Evolutionary conservation across 768 basidiomycete species (phyloP).

Genomic region (Boletus barrowsii): DNA sequence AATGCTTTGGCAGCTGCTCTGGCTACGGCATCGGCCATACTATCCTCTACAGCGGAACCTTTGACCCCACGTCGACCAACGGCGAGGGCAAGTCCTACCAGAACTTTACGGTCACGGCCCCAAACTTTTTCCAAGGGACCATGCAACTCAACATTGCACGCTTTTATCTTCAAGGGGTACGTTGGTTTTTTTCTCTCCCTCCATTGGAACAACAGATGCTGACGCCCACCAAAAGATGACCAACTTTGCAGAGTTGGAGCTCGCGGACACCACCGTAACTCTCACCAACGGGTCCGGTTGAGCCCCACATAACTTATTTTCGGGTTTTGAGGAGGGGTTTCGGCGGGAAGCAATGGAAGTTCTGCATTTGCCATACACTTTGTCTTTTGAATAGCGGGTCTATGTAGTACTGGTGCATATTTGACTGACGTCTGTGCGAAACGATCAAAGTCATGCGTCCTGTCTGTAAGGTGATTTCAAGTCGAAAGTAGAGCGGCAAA

Average conservation of each 20-base stretch:
- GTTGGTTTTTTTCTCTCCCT: not conserved
- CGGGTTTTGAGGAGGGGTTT: not conserved
- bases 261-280: not conserved
- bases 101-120: conserved; percentile 1
- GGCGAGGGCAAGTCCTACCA: not conserved
- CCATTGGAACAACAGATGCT: not conserved
- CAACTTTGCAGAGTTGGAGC: not conserved
- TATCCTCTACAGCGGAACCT: conserved; percentile 2
- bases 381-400: not conserved
- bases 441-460: no score
- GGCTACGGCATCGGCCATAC: not conserved
- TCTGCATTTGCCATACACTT: not conserved
- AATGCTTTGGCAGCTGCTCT: not conserved
- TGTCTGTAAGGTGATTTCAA: no score
- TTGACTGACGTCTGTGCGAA: not conserved
- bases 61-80: not conserved
- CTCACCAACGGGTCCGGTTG: not conserved
- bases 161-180: conserved; percentile 3
- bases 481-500: no score
- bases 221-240: not conserved
- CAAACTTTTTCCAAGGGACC: not conserved
- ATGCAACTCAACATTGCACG: not conserved
- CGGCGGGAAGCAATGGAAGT: not conserved
- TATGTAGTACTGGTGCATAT: not conserved
- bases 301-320: not conserved